A percentile compares a stretch with the other conserved stretches of the same genome.
These are phyloP conservation scores for Isoetes taiwanensis DNA, from an alignment of 75 land plant genomes.

Conservation along the genomic window DNA sequence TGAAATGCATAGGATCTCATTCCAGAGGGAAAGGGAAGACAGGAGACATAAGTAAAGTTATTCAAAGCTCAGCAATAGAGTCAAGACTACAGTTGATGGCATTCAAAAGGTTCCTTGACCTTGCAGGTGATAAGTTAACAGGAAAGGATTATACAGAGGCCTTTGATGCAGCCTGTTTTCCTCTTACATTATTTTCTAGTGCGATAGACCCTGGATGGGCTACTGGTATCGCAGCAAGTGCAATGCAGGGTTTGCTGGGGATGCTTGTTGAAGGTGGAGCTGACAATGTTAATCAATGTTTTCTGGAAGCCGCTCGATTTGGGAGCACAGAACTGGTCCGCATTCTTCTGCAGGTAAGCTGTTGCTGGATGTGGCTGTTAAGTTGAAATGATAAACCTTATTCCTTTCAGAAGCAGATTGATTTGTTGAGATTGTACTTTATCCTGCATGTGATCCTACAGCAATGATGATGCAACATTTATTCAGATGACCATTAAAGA, in stretches of 20 bases:
- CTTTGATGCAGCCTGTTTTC: constrained; percentile 93
- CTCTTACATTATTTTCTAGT: constrained; percentile 85
- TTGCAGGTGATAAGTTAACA: constrained; percentile 57
- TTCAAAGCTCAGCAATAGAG: constrained; percentile 45
- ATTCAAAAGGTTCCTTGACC: constrained; percentile 73
- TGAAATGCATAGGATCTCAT: constrained; percentile 82
- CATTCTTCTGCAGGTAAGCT: constrained; percentile 68
- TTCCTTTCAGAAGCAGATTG: too few relatives aligned
- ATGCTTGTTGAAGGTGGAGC: constrained; percentile 92
- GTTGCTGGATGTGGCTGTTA: not conserved
- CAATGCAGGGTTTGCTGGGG: constrained; percentile 74
- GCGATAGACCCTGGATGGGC: constrained; percentile 95
- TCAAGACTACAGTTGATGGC: constrained; percentile 73
- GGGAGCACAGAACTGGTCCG: constrained; percentile 96
- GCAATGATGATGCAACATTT: not conserved
- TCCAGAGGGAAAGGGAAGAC: constrained; percentile 49
- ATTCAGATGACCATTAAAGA: not conserved
- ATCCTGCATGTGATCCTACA: not conserved
- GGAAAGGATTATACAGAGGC: constrained; percentile 92
- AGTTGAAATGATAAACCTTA: too few relatives aligned
- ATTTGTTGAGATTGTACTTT: not conserved
- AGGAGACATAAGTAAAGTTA: constrained; percentile 23
- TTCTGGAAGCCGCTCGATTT: constrained; percentile 90
- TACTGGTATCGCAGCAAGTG: constrained; percentile 76
- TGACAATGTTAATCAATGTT: constrained; percentile 97